These are phyloP conservation scores for Canavalia gladiata DNA, from an alignment of 306 rosid genomes.

Conservation along the genomic window DNA sequence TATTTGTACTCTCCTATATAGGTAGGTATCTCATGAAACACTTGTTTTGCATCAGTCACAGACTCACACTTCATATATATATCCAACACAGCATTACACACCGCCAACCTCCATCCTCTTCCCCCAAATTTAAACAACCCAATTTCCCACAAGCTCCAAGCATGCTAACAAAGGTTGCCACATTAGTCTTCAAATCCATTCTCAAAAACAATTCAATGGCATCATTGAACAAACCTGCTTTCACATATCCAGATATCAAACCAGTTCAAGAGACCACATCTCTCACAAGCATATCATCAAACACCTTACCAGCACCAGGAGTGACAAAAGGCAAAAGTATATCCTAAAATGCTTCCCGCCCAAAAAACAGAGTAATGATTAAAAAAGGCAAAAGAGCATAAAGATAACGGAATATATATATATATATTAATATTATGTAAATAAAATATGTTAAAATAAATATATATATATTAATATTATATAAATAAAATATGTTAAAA, in stretches of 20 bases:
- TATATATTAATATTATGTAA: too few relatives aligned
- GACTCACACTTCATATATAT: constrained; percentile 75
- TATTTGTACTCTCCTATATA: too few relatives aligned
- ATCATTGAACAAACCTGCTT: constrained; percentile 62
- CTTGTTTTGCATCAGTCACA: constrained; percentile 63
- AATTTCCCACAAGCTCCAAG: constrained; percentile 74
- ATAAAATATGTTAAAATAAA: too few relatives aligned
- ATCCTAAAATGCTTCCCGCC: too few relatives aligned
- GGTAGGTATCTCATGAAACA: constrained; percentile 64
- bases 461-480: too few relatives aligned
- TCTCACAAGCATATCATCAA: constrained; percentile 79
- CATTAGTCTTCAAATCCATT: constrained; percentile 70
- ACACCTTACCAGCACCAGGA: constrained; percentile 61
- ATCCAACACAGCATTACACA: constrained; percentile 78
- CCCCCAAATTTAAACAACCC: constrained; percentile 60
- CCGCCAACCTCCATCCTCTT: constrained; percentile 64
- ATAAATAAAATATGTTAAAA: too few relatives aligned
- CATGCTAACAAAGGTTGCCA: constrained; percentile 69
- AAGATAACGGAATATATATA: too few relatives aligned
- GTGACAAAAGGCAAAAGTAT: background rate
- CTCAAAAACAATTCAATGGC: constrained; percentile 59
- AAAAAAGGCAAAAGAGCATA: too few relatives aligned
- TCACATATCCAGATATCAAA: constrained; percentile 71
- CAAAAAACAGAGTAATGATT: too few relatives aligned
- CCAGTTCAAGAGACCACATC: constrained; percentile 91